These are phyloP conservation scores for Lignosus rhinocerotis DNA, from an alignment of 1,284 basidiomycete species.

Conservation along the genomic window DNA sequence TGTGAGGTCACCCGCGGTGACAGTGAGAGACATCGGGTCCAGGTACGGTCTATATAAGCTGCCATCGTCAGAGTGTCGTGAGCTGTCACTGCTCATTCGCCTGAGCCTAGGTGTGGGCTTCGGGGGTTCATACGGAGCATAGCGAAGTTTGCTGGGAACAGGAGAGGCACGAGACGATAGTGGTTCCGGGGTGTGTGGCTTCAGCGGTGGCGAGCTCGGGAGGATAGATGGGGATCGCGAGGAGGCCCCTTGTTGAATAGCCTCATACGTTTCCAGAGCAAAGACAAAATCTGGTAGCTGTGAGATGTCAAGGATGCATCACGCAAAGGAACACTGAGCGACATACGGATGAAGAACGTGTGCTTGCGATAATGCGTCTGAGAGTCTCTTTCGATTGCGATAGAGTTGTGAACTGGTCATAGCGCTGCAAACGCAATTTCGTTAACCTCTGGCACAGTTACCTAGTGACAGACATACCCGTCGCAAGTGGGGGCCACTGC, in stretches of 20 bases:
- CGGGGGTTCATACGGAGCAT: constrained; percentile 69
- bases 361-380: constrained; percentile 43
- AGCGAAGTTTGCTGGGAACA: constrained; percentile 55
- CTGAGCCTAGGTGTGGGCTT: constrained; percentile 47
- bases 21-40: constrained; percentile 39
- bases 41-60: constrained; percentile 29
- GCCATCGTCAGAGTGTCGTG: constrained; percentile 30
- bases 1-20: constrained; percentile 60
- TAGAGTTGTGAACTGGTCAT: constrained; percentile 60
- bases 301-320: not conserved
- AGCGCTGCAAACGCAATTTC: constrained; percentile 50
- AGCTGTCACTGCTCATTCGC: constrained; percentile 30
- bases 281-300: constrained; percentile 71
- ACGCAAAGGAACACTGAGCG: not conserved
- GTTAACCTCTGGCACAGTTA: not conserved
- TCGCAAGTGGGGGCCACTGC: constrained; percentile 52
- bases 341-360: constrained; percentile 54
- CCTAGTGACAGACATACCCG: constrained; percentile 37
- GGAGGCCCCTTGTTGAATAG: constrained; percentile 13
- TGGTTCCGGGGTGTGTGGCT: constrained; percentile 31
- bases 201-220: constrained; percentile 22
- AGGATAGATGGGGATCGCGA: constrained; percentile 18
- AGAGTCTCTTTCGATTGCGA: constrained; percentile 46
- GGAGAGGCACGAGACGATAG: constrained; percentile 35
- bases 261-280: constrained; percentile 44